Evolutionary conservation across 2,329 filamentous ascomycete species (phyloP).

Genomic region (Pseudogymnoascus sp.): DNA sequence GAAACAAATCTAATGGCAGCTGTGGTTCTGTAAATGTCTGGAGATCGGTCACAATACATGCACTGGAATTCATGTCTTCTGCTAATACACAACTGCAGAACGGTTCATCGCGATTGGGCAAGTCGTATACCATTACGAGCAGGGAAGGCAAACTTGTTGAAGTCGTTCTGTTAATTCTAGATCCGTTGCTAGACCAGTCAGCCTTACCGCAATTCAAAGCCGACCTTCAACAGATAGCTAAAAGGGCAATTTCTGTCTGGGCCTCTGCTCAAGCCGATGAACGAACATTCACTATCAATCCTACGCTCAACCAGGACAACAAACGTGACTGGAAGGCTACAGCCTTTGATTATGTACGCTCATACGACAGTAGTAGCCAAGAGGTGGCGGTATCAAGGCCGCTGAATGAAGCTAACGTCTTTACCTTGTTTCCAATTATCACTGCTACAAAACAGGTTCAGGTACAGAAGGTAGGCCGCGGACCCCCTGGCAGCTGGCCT

Average conservation of each 20-base stretch:
- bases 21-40: background rate
- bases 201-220: background rate
- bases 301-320: background rate
- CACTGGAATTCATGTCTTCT: background rate
- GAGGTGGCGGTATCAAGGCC: background rate
- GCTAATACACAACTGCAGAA: background rate
- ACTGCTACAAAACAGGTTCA: background rate
- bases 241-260: background rate
- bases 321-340: background rate
- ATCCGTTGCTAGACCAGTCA: background rate
- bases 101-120: background rate
- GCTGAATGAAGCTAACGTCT: background rate
- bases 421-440: background rate
- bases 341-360: background rate
- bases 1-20: background rate
- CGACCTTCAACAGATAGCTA: background rate
- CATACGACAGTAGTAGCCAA: background rate
- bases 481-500: background rate
- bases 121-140: background rate
- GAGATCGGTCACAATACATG: background rate
- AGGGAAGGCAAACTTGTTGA: background rate
- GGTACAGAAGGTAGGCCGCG: background rate
- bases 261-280: background rate
- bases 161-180: background rate
- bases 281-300: background rate